Percentiles rank a stretch among this genome's conserved stretches.
Evolutionary conservation across 352 stramenopile species (phyloP).

Genomic region (Globisporangium nodosum): DNA sequence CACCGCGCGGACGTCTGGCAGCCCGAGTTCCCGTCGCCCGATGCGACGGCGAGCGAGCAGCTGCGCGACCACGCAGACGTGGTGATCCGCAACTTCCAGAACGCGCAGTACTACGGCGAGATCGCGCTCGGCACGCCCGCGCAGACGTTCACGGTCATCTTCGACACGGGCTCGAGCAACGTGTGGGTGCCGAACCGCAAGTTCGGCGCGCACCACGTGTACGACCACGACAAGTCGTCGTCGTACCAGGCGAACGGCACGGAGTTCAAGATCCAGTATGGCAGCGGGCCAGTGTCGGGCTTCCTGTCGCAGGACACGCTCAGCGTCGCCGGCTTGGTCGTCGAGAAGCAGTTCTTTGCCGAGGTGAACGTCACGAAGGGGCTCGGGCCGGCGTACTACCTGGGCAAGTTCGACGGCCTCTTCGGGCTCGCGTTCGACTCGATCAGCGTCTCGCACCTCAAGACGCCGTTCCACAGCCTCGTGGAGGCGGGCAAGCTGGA

Average conservation of each 20-base stretch:
- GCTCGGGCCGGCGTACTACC: conserved; percentile 82
- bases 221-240: conserved; percentile 56
- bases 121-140: conserved; percentile 49
- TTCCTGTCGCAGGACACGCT: conserved; percentile 67
- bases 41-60: background rate
- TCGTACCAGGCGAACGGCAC: conserved; percentile 64
- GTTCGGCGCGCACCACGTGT: conserved; percentile 32
- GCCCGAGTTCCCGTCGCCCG: conserved; percentile 20
- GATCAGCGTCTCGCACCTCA: conserved; percentile 72
- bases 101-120: conserved; percentile 93
- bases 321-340: conserved; percentile 24
- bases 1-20: conserved; percentile 44
- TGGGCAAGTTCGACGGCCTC: conserved; percentile 93
- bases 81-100: conserved; percentile 88
- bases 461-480: conserved; percentile 85
- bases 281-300: conserved; percentile 67
- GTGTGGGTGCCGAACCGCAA: conserved; percentile 22
- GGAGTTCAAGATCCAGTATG: conserved; percentile 88
- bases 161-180: conserved; percentile 29
- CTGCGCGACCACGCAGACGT: conserved; percentile 28
- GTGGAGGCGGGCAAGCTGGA: conserved; percentile 72
- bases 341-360: conserved; percentile 71
- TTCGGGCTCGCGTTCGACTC: conserved; percentile 86
- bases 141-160: conserved; percentile 28
- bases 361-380: conserved; percentile 87